Conservation (phyloP, 1,284 basidiomycete species). For the Ustilago nuda region DNA sequence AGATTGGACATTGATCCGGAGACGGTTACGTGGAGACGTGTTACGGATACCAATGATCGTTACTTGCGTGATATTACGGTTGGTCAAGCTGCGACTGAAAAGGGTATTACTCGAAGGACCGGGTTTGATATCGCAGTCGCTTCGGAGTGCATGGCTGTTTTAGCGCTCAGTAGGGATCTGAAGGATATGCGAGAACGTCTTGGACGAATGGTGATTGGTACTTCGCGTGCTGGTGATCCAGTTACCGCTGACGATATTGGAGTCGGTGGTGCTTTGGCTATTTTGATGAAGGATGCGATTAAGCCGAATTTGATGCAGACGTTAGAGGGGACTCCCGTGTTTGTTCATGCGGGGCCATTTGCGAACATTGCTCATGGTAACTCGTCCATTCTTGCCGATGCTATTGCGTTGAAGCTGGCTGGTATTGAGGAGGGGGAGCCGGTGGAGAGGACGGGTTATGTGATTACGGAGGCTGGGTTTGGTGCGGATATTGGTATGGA, state of each 20-base stretch:
- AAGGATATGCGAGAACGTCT: slow-evolving; percentile 91
- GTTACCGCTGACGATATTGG: slow-evolving; percentile 98
- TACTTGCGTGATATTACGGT: slow-evolving; percentile 95
- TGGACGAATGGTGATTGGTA: slow-evolving; percentile 96
- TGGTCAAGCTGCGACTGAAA: slow-evolving; percentile 88
- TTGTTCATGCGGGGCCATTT: slow-evolving; percentile 98
- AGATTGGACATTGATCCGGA: slow-evolving; percentile 90
- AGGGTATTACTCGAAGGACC: slow-evolving; percentile 87
- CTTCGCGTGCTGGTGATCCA: slow-evolving; percentile 88
- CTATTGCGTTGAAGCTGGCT: slow-evolving; percentile 94
- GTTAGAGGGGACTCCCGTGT: slow-evolving; percentile 96
- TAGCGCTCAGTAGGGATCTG: slow-evolving; percentile 88
- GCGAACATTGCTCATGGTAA: slow-evolving; percentile 99
- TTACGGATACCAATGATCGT: slow-evolving; percentile 95
- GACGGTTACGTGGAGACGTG: slow-evolving; percentile 96
- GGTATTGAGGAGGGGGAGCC: slow-evolving; percentile 93
- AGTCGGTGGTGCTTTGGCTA: slow-evolving; percentile 93
- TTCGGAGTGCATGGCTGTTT: slow-evolving; percentile 97
- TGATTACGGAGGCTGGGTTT: slow-evolving; percentile 97
- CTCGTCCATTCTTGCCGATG: slow-evolving; percentile 96
- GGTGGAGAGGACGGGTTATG: slow-evolving; percentile 85
- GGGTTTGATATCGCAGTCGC: slow-evolving; percentile 98
- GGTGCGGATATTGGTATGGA: slow-evolving; percentile 91
- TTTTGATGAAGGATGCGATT: slow-evolving; percentile 98
- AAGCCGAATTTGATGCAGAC: slow-evolving; percentile 99